phyloP scores from a whole-genome alignment of 1,139 yeast species.

The Blastobotrys niveus region DNA sequence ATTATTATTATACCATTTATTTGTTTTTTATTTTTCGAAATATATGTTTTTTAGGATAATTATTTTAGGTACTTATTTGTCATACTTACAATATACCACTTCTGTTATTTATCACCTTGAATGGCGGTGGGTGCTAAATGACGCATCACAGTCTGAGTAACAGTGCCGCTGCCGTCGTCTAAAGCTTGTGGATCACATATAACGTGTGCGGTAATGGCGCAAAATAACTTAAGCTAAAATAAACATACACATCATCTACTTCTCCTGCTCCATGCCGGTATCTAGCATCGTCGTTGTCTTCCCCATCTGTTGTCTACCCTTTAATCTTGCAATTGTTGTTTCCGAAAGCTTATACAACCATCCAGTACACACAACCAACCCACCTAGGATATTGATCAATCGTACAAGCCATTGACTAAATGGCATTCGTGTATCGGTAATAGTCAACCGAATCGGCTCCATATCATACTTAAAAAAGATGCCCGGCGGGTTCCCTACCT shows the following conservation, averaged over 20 bases:
- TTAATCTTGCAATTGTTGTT: slow-evolving; percentile 9
- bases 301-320: slow-evolving; percentile 4
- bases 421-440: slow-evolving; percentile 66
- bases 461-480: slow-evolving; percentile 79
- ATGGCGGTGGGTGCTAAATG: too few species aligned
- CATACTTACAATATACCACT: too few species aligned
- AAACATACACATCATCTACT: slow-evolving; percentile 3
- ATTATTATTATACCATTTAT: too few species aligned
- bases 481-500: slow-evolving; percentile 50
- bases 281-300: slow-evolving; percentile 13
- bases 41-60: too few species aligned
- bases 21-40: too few species aligned
- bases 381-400: slow-evolving; percentile 75
- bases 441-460: slow-evolving; percentile 71
- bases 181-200: too few species aligned
- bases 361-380: slow-evolving; percentile 49
- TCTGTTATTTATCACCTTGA: too few species aligned
- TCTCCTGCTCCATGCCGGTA: slow-evolving; percentile 9
- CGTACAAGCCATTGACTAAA: slow-evolving; percentile 74
- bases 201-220: too few species aligned
- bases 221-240: too few species aligned
- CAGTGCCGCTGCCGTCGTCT: too few species aligned
- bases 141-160: too few species aligned
- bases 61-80: too few species aligned
- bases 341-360: slow-evolving; percentile 25